Evolutionary conservation across 2,329 filamentous ascomycete genomes (phyloP), one percentile per base, ranked within the genome.

Genomic region (Talaromyces sp.): DNA sequence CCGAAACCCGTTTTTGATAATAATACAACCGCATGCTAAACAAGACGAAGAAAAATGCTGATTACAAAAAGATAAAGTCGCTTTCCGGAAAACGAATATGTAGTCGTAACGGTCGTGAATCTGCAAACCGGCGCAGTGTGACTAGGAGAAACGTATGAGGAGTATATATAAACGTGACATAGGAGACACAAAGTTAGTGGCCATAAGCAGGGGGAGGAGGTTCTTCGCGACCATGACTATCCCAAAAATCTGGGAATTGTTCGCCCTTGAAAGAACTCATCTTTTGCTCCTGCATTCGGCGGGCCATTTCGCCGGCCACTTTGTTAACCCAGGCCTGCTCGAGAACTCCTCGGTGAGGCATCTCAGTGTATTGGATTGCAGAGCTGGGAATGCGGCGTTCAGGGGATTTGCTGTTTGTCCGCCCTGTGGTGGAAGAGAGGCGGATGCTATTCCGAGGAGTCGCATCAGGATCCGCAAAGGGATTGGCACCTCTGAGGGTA

Each of bases 261-360:
- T 68, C 71, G 55, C 65, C 68, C 22, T 67, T 61, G 57, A 74
- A 69, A 53, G 73, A 72, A 44, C 55, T 42, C 5, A 28, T 32
- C 77, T 96, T 95, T 77, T 96, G 91, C 67, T 96, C 91, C 66
- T 93, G 91, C 66, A 96, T 92, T 60, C 91, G 89, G 63, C 75
- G 74, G 39, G 92, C 92, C 69, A 98, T 93, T 75, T 98, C 95
- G 65, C 88, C 88, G 5, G 93, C 93, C 85, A 99, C 95, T 80
- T 96, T 75, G 68, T 78, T 76, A 57, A 80, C 77, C 68, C 78
- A 73, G 4, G 73, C 74, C 64, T 80, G 77, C 62, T 82, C 79
- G 36, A 58, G 57, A 27, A 28, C 32, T 33, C 73, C 69, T 27
- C 66, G 65, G 9, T 64, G 53, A 5, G 66, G 68, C 4, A 73